Conservation (phyloP, 2,329 filamentous ascomycete genomes). For the Zymoseptoria tritici region DNA sequence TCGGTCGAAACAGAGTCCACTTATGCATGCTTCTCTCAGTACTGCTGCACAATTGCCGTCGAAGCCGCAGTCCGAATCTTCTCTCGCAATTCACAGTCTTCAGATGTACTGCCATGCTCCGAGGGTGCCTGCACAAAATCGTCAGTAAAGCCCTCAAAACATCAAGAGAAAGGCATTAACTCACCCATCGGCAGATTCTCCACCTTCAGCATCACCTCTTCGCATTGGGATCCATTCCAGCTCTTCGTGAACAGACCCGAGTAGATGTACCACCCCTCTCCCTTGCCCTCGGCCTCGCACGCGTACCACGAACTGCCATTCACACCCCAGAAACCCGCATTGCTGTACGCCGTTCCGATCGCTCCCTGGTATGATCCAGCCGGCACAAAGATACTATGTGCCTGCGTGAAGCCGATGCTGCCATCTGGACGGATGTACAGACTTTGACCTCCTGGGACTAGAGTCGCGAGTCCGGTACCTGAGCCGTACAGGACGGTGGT, state of each 20-base stretch:
- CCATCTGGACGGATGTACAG: constrained; percentile 16
- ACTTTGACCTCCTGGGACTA: constrained; percentile 19
- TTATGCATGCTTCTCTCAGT: neutral
- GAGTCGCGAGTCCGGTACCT: constrained; percentile 5
- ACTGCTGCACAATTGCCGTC: neutral
- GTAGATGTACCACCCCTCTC: neutral
- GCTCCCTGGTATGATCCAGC: constrained; percentile 3
- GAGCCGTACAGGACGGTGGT: constrained; percentile 1
- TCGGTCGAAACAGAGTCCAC: neutral
- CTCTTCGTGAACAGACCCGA: neutral
- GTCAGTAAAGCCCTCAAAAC: neutral
- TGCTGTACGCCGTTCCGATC: constrained; percentile 8
- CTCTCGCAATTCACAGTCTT: neutral
- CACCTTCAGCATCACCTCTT: neutral
- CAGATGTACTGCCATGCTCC: neutral
- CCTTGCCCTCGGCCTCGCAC: constrained; percentile 4
- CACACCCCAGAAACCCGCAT: constrained; percentile 14
- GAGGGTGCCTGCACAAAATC: neutral
- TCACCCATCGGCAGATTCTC: neutral
- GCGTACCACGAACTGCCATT: constrained; percentile 12
- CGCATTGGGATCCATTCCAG: neutral
- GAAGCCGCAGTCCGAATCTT: too few relatives aligned
- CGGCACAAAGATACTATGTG: constrained; percentile 1
- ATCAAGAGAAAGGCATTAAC: neutral
- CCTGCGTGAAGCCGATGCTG: constrained; percentile 16